phyloP scores from a whole-genome alignment of 75 land plant genomes.

The Sequoiadendron giganteum region DNA sequence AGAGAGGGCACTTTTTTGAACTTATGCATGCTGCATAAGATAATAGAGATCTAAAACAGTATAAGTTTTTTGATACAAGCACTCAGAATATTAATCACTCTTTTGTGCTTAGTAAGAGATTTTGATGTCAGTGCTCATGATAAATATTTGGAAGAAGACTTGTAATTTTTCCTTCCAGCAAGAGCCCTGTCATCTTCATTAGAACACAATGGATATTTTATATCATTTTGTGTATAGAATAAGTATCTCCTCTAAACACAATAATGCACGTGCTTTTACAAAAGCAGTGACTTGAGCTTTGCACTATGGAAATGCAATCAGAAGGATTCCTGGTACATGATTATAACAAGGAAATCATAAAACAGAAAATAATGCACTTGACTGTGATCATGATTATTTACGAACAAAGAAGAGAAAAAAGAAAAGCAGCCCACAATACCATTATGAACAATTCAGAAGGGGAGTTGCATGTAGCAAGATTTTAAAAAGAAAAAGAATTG shows the following conservation, averaged over 20 bases:
- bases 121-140: not conserved
- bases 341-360: not conserved
- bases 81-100: not conserved
- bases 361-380: not conserved
- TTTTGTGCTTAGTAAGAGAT: not conserved
- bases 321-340: not conserved
- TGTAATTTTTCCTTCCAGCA: not conserved
- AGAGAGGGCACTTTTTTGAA: not conserved
- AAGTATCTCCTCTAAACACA: not conserved
- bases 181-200: not conserved
- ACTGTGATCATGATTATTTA: not conserved
- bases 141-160: not conserved
- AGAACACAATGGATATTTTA: not conserved
- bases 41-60: not conserved
- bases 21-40: not conserved
- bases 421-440: not conserved
- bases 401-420: not conserved
- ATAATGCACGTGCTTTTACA: not conserved
- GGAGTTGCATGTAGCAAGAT: not conserved
- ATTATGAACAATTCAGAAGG: not conserved
- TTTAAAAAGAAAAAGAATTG: not conserved
- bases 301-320: not conserved
- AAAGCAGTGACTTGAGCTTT: not conserved
- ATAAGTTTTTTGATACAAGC: not conserved
- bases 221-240: not conserved